Base-by-base conservation (phyloP, 169 alveolate genomes). In the Plasmodium blacklocki region DNA sequence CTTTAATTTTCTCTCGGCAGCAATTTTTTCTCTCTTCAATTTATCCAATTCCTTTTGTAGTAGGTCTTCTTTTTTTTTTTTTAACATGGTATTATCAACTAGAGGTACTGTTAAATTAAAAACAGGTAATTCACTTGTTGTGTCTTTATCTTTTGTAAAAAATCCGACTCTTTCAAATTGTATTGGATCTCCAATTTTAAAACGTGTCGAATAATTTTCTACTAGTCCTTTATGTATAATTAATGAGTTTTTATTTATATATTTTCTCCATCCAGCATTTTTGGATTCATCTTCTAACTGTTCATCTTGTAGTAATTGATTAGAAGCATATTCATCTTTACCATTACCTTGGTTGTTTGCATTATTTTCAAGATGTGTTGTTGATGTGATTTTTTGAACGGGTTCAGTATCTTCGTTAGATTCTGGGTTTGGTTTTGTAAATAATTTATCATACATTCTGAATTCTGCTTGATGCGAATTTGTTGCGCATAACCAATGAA, bases 111-210 rank as follows among this genome's bases (percentile, higher is more conserved):
- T 94, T 21, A 94, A 89, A 52, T 94, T 94, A 78, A 89, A 94
- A 15, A 93, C 91, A 0, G 86, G 88, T 15, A 45, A 72, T 12
- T 76, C 67, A 11, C 70, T 92, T 18, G 96, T 93, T 19, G 95
- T 80, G 32, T 94, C 96, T 32, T 75, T 93, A 86, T 96, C 98
- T 66, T 87, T 93, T 14, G 96, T 92, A 88, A 96, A 96, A 93
- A 88, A 96, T 11, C 98, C 98, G 8, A 93, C 73, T 3, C 98
- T 93, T 75, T 96, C 98, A 74, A 96, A 96, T 58, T 96, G 98
- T 43, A 96, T 89, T 12, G 96, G 95, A 19, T 92, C 95, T 19
- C 95, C 96, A 12, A 91, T 91, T 8, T 73, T 75, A 26, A 74
- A 73, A 4, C 43, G 47, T 9, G 32, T 59, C 0, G 95, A 92